Conservation (phyloP, 495 filamentous ascomycete genomes). For the Tuber indicum region DNA sequence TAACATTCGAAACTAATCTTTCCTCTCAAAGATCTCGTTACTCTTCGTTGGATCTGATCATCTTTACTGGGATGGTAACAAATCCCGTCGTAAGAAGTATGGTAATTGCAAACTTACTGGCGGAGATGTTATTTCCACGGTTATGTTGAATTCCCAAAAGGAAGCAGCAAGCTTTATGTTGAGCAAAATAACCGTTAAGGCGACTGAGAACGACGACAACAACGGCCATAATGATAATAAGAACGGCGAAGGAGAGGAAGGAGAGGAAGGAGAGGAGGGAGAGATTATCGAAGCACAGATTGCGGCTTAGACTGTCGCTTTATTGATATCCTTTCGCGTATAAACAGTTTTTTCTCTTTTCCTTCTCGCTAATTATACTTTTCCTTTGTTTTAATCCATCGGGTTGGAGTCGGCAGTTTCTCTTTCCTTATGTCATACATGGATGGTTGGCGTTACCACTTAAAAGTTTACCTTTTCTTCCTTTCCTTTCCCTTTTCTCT, state of each 20-base stretch:
- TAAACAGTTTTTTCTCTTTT: background rate
- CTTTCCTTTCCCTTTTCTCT: background rate
- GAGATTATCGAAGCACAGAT: background rate
- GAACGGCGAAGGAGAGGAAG: background rate
- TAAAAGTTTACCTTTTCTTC: background rate
- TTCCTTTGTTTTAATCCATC: slow-evolving; percentile 4
- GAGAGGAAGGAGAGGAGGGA: background rate
- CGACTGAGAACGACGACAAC: background rate
- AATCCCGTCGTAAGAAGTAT: background rate
- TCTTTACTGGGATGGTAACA: background rate
- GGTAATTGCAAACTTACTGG: background rate
- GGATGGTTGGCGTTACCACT: background rate
- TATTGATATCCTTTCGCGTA: background rate
- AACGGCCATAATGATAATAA: background rate
- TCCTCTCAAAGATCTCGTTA: background rate
- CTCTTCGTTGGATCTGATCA: background rate
- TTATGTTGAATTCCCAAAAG: background rate
- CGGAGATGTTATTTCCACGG: background rate
- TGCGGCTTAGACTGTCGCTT: background rate
- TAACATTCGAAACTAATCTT: background rate
- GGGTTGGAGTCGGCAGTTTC: background rate
- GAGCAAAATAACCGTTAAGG: background rate
- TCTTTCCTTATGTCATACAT: background rate
- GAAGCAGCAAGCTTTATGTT: background rate
- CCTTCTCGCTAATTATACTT: background rate